Conservation (phyloP, 2,329 filamentous ascomycete species). For the Tolypocladium capitatum region DNA sequence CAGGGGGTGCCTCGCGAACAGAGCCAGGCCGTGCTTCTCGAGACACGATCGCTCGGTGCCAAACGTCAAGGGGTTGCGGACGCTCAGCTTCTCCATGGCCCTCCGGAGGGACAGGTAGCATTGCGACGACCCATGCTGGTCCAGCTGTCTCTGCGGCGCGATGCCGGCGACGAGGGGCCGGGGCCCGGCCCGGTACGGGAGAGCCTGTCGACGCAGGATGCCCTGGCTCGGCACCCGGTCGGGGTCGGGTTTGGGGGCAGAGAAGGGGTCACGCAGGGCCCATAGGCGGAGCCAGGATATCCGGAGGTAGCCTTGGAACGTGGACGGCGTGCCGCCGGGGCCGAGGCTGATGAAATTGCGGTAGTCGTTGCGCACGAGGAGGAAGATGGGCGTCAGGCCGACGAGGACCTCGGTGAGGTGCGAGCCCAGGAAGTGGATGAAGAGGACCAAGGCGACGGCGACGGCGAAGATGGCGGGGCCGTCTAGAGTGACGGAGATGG, state of each 20-base stretch:
- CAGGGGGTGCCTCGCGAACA: constrained; percentile 55
- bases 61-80: constrained; percentile 31
- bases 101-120: constrained; percentile 43
- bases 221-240: constrained; percentile 40
- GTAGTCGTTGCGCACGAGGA: constrained; percentile 57
- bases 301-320: constrained; percentile 56
- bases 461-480: constrained; percentile 32
- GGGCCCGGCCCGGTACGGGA: constrained; percentile 49
- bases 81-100: constrained; percentile 38
- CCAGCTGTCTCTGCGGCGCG: constrained; percentile 66
- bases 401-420: constrained; percentile 36
- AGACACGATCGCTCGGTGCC: constrained; percentile 60
- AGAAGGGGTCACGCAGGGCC: constrained; percentile 57
- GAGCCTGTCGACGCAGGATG: constrained; percentile 35
- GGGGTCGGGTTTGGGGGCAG: constrained; percentile 38
- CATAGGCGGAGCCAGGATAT: constrained; percentile 62
- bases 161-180: constrained; percentile 61
- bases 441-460: constrained; percentile 31
- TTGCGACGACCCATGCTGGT: constrained; percentile 44
- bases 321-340: constrained; percentile 68
- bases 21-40: constrained; percentile 67
- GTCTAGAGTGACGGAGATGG: constrained; percentile 40
- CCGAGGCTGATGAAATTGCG: constrained; percentile 63
- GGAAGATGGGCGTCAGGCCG: constrained; percentile 30
- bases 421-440: constrained; percentile 37